These are phyloP conservation scores for Beauveria bassiana DNA, from an alignment of 2,329 filamentous ascomycete species.

Conservation along the genomic window DNA sequence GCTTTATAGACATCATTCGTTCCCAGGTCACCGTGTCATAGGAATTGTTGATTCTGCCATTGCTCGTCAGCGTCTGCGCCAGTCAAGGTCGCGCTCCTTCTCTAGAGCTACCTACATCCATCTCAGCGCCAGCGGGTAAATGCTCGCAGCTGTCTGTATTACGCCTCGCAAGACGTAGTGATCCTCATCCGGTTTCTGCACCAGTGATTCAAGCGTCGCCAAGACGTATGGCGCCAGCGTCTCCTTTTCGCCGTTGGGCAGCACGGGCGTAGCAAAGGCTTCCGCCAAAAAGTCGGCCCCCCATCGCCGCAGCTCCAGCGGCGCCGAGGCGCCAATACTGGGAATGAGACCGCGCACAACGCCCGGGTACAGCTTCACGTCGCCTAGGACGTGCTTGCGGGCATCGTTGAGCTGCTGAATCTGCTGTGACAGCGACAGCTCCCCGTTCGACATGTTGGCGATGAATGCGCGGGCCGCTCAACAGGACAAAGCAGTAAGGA, in stretches of 20 bases:
- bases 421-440: slow-evolving; percentile 61
- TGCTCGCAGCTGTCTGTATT: slow-evolving; percentile 81
- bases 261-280: slow-evolving; percentile 85
- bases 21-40: slow-evolving; percentile 80
- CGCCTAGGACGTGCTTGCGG: slow-evolving; percentile 78
- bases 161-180: slow-evolving; percentile 73
- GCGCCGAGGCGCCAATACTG: slow-evolving; percentile 69
- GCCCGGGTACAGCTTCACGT: slow-evolving; percentile 81
- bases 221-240: slow-evolving; percentile 69
- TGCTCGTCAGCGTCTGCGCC: slow-evolving; percentile 13
- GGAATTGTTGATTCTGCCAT: slow-evolving; percentile 73
- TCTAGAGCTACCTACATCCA: slow-evolving; percentile 69
- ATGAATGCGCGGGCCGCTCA: not conserved
- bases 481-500: not conserved
- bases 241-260: slow-evolving; percentile 72
- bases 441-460: slow-evolving; percentile 40
- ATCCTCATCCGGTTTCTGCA: slow-evolving; percentile 70
- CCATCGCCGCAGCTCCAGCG: slow-evolving; percentile 85
- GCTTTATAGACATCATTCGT: slow-evolving; percentile 80
- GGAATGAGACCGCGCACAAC: slow-evolving; percentile 91
- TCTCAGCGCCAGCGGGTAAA: slow-evolving; percentile 86
- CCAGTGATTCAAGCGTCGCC: slow-evolving; percentile 62
- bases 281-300: slow-evolving; percentile 93
- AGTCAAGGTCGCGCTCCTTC: slow-evolving; percentile 2
- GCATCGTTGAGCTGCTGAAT: slow-evolving; percentile 84